Percentiles rank a stretch among this genome's conserved stretches.
Evolutionary conservation across 2,329 filamentous ascomycete genomes (phyloP).

Genomic region (Zymoseptoria crescenta): DNA sequence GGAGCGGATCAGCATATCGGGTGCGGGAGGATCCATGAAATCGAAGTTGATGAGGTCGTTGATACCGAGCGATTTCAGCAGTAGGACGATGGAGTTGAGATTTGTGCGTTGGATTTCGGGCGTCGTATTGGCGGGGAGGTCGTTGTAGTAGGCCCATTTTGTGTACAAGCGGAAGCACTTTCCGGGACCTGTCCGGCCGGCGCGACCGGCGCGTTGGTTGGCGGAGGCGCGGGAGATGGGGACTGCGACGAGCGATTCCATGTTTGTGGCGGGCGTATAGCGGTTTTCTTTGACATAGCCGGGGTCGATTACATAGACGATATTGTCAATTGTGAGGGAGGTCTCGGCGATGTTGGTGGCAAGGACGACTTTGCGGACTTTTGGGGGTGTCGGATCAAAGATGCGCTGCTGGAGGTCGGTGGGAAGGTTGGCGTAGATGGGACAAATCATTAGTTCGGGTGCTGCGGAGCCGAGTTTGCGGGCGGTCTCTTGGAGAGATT

Average conservation of each 20-base stretch:
- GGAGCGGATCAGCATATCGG: constrained; percentile 79
- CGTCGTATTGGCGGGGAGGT: constrained; percentile 84
- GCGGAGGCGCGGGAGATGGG: constrained; percentile 87
- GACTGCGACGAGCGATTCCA: constrained; percentile 85
- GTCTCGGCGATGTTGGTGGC: constrained; percentile 98
- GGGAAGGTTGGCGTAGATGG: constrained; percentile 89
- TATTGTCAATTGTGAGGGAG: constrained; percentile 88
- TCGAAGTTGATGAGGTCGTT: constrained; percentile 90
- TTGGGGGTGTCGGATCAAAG: constrained; percentile 83
- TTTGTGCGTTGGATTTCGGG: constrained; percentile 92
- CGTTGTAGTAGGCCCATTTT: constrained; percentile 79
- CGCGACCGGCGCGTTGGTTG: constrained; percentile 86
- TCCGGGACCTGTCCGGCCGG: constrained; percentile 82
- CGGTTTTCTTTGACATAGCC: constrained; percentile 94
- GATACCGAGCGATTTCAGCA: constrained; percentile 83
- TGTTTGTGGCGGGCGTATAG: constrained; percentile 83
- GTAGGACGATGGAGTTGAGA: constrained; percentile 72
- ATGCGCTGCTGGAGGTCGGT: constrained; percentile 88
- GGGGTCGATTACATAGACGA: constrained; percentile 91
- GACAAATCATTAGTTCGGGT: constrained; percentile 80
- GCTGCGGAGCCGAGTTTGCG: constrained; percentile 78
- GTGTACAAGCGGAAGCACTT: constrained; percentile 94
- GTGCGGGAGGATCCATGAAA: constrained; percentile 88
- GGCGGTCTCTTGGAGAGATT: constrained; percentile 75
- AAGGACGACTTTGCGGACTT: constrained; percentile 81